Base-by-base conservation (phyloP, 192 early-diverging fungal species). In the Dissophora globulifera region DNA sequence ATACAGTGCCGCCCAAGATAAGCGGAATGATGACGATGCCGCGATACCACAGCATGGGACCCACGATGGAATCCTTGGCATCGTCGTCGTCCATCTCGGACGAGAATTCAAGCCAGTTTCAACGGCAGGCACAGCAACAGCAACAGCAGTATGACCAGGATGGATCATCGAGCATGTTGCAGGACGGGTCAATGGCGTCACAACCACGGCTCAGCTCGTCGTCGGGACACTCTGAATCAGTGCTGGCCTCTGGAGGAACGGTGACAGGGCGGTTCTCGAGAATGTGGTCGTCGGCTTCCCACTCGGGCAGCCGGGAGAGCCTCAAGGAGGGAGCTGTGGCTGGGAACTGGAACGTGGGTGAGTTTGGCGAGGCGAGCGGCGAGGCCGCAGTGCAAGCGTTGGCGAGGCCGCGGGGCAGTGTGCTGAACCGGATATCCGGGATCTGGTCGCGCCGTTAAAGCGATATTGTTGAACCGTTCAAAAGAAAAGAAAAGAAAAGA, bases 391-490 rank as follows among this genome's bases (percentile, higher is more conserved):
- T 62, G 6, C 47, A 59, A 22, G 19, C n/a, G 6, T 31, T 74
- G 47, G 49, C 50, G 29, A 30, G 48, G 10, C 11, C 56, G 12
- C 47, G 50, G 22, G 26, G 50, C 26, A 55, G 67, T 23, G 60
- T 75, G 70, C 25, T 75, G 55, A 75, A 75, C 43, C 48, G 70
- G 3, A 62, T 75, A 7, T 75, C 70, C 27, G 70, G 70, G 5
- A 64, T 75, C 56, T 75, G 70, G 70, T 65, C 57, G 8, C 50
- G 70, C 12, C 62, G 62, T 17, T 75, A 47, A 72, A 41, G 23
- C n/a, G n/a, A n/a, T n/a, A n/a, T n/a, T n/a, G n/a, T n/a, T n/a
- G n/a, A n/a, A n/a, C n/a, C n/a, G n/a, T n/a, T n/a, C n/a, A n/a
- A 32, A 4, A n/a, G n/a, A 45, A n/a, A 54, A 17, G 33, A 19